Evolutionary conservation across 768 basidiomycete genomes (phyloP), one percentile per base, ranked within the genome.

Genomic region (Russula abietina): DNA sequence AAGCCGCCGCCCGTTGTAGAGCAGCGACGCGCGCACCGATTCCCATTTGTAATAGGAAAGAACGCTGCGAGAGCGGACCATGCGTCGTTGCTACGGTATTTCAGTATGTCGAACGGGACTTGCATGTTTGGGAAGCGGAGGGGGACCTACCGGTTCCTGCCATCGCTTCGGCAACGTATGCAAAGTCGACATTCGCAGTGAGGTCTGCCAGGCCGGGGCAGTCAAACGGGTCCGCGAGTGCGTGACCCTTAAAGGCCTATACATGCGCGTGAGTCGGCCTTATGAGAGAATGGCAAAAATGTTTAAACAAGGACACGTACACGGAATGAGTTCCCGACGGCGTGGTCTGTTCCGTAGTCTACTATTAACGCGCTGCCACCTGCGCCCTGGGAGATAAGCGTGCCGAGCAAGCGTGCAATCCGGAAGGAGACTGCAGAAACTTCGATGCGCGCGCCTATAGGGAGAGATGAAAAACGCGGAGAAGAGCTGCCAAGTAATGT

Each of bases 151-250:
- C 89, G 3, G 83, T 74, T 58, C 82, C 84, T 1, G 73, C 71
- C 65, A 93, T 77, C 0, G 91, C 86, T 75, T 97, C 93, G 70
- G 81, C 80, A 51, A 98, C 78, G 71, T 90, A 91, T 0, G 86
- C 83, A 74, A 98, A 98, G 75, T 99, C 95, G 53, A 99, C 96
- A 70, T 98, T 97, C n/a, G 89, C 87, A 0, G 97, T 99, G 52
- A 98, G 75, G 73, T 99, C 97, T 46, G 90, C 88, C 46, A 89
- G 81, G 19, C 97, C 97, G 0, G 95, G 94, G 11, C 80, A 76
- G 57, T 88, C 79, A 70, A 98, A 96, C 4, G 91, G 79, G 71
- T 95, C 88, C 1, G 91, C 88, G 16, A 93, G 84, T 61, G 86
- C 80, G 71, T 98, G 97, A 24, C 84, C 78, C 73, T 87, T 88